Evolutionary conservation across 495 filamentous ascomycete genomes (phyloP), one percentile per base, ranked within the genome.

Genomic region (Lophiotrema nucula): DNA sequence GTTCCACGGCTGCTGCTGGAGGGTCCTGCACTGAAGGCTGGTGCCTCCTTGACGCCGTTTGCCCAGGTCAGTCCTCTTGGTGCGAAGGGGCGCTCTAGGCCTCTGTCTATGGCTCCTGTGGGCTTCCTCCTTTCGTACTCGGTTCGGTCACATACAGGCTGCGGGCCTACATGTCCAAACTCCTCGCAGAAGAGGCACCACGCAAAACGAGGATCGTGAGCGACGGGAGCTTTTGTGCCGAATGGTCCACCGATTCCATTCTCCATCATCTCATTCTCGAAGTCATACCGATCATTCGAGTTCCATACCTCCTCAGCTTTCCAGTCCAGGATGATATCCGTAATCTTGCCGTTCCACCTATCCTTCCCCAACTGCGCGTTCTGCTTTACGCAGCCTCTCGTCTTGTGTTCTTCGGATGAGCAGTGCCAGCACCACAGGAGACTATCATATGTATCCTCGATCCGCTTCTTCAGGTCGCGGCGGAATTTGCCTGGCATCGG

Each of bases 381-480:
- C 13, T 26, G 16, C 4, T 18, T 43, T 13, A 16, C 24, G 26
- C 56, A 59, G 19, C 10, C 37, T 18, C 48, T 47, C 4, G 48
- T 59, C 19, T 15, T 10, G 43, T 59, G 56, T 16, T 35, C 25
- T 2, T 31, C 39, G 2, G 1, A 1, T 2, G 24, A 3, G 19
- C 48, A 59, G 19, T 59, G 38, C 56, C 56, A 59, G 41, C 56
- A 59, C 48, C 56, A 59, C n/a, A 8, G 2, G 2, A 59, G 4
- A 6, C 6, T 25, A 21, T 59, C 56, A 21, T 59, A 59, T 1
- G 23, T 24, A 6, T 35, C n/a, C 13, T 24, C 1, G 27, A 59
- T 59, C 2, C 38, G 45, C 19, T 43, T 24, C 8, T 43, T 2
- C 15, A 58, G 31, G 6, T 41, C 4, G n/a, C 1, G n/a, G 18